Conservation (phyloP, 2,329 filamentous ascomycete species). For the Decorospora gaudefroyi region DNA sequence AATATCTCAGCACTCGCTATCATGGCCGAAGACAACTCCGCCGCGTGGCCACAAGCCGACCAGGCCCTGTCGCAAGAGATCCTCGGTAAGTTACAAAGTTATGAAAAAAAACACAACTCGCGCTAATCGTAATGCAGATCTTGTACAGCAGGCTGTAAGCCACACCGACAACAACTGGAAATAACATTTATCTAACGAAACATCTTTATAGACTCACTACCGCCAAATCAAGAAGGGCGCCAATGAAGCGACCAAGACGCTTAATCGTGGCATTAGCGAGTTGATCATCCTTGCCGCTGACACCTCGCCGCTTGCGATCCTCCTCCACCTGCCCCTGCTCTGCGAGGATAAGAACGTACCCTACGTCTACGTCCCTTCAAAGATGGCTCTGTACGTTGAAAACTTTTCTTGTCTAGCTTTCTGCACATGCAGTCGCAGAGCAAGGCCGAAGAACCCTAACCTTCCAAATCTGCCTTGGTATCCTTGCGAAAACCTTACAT, state of each 20-base stretch:
- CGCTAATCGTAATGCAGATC: no score
- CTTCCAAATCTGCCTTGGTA: no score
- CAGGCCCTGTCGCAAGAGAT: conserved; percentile 55
- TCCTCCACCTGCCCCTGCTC: conserved; percentile 71
- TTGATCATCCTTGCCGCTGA: conserved; percentile 82
- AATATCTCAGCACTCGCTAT: conserved; percentile 1
- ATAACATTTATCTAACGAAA: no score
- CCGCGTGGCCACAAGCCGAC: conserved; percentile 50
- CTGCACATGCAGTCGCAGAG: no score
- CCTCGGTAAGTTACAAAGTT: no score
- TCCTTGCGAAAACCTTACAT: no score
- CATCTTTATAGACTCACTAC: conserved; percentile 20
- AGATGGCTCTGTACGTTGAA: conserved; percentile 81
- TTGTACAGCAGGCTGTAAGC: conserved; percentile 39
- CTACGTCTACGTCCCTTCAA: conserved; percentile 67
- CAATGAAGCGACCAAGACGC: conserved; percentile 77
- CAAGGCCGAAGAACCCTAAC: no score
- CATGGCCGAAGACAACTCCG: conserved; percentile 42
- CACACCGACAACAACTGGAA: conserved; percentile 6
- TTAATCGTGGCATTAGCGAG: conserved; percentile 89
- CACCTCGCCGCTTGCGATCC: conserved; percentile 80
- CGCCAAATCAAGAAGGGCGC: conserved; percentile 47
- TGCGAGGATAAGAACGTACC: conserved; percentile 82
- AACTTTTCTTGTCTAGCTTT: no score
- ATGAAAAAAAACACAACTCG: no score